phyloP scores from a whole-genome alignment of 2,329 filamentous ascomycete species.

The Calcarisporium arbuscula region DNA sequence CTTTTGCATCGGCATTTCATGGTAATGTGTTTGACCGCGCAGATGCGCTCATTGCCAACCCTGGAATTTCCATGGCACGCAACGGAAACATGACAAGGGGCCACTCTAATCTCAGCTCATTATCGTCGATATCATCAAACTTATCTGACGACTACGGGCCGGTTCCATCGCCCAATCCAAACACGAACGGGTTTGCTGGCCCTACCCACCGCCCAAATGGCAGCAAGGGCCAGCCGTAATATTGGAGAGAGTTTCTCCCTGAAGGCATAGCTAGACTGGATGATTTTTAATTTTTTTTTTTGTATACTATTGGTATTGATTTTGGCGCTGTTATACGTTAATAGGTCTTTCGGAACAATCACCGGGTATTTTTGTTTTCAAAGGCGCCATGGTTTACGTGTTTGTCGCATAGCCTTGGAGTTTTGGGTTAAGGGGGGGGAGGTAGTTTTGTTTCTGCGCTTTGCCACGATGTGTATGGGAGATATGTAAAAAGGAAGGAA shows the following conservation, averaged over 20 bases:
- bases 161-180: too few species aligned
- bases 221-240: not conserved
- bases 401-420: slow-evolving; percentile 18
- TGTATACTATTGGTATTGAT: too few species aligned
- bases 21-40: slow-evolving; percentile 56
- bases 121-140: slow-evolving; percentile 35
- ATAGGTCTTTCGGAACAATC: too few species aligned
- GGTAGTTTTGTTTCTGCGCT: not conserved
- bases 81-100: slow-evolving; percentile 39
- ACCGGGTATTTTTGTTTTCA: slow-evolving; percentile 7
- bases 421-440: slow-evolving; percentile 9
- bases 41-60: slow-evolving; percentile 50
- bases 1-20: slow-evolving; percentile 48
- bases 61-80: slow-evolving; percentile 52
- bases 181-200: too few species aligned
- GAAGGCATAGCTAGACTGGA: too few species aligned
- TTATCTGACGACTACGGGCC: slow-evolving; percentile 32
- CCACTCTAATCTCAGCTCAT: slow-evolving; percentile 30
- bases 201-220: too few species aligned
- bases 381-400: too few species aligned
- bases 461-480: too few species aligned
- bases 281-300: too few species aligned
- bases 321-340: too few species aligned
- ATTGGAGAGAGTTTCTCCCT: too few species aligned
- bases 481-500: not conserved